Percentiles rank a stretch among this genome's conserved stretches.
Evolutionary conservation across 345 rosid species (phyloP).

Genomic region (Durio zibethinus): DNA sequence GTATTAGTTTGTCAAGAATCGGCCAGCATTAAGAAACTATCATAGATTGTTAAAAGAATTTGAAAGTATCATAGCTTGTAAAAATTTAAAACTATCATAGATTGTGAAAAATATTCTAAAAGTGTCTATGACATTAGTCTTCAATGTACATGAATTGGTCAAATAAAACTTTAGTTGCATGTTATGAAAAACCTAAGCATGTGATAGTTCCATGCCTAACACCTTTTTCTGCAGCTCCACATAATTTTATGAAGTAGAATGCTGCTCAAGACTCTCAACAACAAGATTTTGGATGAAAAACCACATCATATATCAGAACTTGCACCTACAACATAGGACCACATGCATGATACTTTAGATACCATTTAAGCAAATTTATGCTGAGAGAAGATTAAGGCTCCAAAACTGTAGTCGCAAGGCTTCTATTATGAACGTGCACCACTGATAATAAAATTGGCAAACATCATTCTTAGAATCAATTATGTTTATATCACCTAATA

Average conservation of each 20-base stretch:
- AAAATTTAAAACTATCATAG: neutral
- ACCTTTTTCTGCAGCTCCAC: neutral
- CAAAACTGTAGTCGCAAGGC: neutral
- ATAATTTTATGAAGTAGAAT: neutral
- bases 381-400: neutral
- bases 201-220: neutral
- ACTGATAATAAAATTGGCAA: neutral
- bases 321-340: neutral
- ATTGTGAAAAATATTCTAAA: neutral
- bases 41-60: neutral
- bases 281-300: neutral
- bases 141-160: neutral
- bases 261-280: neutral
- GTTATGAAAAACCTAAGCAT: neutral
- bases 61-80: neutral
- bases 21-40: neutral
- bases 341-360: neutral
- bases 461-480: slow-evolving; percentile 1
- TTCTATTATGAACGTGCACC: neutral
- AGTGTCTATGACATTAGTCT: neutral
- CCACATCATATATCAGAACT: neutral
- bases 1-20: neutral
- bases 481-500: neutral
- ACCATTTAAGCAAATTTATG: slow-evolving; percentile 10
- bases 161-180: neutral